Base-by-base conservation (phyloP, 257 asterid genomes). In the Ballota nigra region DNA sequence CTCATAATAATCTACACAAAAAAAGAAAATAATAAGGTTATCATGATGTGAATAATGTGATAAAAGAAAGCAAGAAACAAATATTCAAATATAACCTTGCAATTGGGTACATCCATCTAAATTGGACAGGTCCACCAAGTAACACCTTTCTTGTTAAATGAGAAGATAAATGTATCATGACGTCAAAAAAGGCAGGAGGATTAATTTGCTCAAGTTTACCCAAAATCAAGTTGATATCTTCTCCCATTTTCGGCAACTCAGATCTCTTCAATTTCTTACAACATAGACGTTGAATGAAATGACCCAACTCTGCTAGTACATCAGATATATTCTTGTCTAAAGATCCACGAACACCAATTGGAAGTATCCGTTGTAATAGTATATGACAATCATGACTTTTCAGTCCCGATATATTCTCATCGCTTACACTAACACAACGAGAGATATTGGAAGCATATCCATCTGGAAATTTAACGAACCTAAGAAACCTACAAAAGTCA, bases 361-460 rank as follows among this genome's bases (percentile, higher is more conserved):
- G 52, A 29, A 60, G 69, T 31, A 71, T 26, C 0, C 40, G 49
- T 29, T 71, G 69, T 11, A 71, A 59, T 8, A 60, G 18, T 8
- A 71, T 18, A 47, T 71, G 62, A 11, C 68, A 71, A 71, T 60
- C 62, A 47, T 71, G 70, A n/a, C 70, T 60, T 36, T 72, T 72
- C 18, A 72, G 8, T 5, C 63, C 63, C 11, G 41, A 23, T 31
- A 72, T 47, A 36, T 62, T 72, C 3, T 38, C 22, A n/a, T 71
- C 76, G 5, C 29, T 26, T 26, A 3, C 3, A 26, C 31, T 10
- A n/a, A 57, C 69, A 59, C 63, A 59, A 2, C 38, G 40, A 19
- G 76, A 60, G 8, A 71, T 71, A 13, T 61, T 71, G 6, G 69
- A 24, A 9, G 62, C 60, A 71, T 59, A 71, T 13, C 76, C 76